Conservation (phyloP, 371 early-diverging fungal genomes). For the Nematocida ironsii region DNA sequence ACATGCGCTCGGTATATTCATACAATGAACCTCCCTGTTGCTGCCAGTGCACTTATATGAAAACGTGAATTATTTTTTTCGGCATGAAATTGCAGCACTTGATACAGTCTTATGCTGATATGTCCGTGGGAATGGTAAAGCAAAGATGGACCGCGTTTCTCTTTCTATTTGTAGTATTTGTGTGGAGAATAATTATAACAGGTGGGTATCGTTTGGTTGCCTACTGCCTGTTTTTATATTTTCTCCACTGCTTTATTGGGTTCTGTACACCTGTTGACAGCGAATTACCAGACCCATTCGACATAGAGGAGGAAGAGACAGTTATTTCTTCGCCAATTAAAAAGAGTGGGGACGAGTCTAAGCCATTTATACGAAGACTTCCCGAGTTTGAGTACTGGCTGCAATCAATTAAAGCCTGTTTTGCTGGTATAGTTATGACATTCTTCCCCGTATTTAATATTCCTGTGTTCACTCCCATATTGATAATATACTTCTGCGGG, state of each 20-base stretch:
- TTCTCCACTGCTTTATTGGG: conserved; percentile 68
- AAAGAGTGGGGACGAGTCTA: conserved; percentile 78
- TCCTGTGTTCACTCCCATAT: conserved; percentile 84
- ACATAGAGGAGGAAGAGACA: conserved; percentile 62
- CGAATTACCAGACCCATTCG: conserved; percentile 69
- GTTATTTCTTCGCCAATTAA: conserved; percentile 70
- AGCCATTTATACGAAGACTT: conserved; percentile 89
- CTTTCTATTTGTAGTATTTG: conserved; percentile 56
- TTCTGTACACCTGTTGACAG: conserved; percentile 69
- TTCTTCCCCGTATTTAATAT: conserved; percentile 77
- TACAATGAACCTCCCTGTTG: neutral
- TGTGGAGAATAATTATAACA: conserved; percentile 53
- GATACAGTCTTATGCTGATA: conserved; percentile 66
- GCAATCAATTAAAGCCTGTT: conserved; percentile 55
- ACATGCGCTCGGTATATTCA: conserved; percentile 66
- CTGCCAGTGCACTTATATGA: neutral
- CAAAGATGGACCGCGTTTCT: conserved; percentile 63
- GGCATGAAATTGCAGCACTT: conserved; percentile 58
- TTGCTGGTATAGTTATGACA: conserved; percentile 57
- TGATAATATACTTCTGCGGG: conserved; percentile 82
- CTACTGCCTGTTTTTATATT: conserved; percentile 67
- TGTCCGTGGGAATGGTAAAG: conserved; percentile 46
- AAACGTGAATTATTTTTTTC: conserved; percentile 39
- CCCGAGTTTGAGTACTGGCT: conserved; percentile 99
- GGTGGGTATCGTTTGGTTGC: conserved; percentile 65